Percentiles rank a stretch among this genome's conserved stretches.
phyloP scores from a whole-genome alignment of 331 rosid genomes.

The Pyracantha coccinea region DNA sequence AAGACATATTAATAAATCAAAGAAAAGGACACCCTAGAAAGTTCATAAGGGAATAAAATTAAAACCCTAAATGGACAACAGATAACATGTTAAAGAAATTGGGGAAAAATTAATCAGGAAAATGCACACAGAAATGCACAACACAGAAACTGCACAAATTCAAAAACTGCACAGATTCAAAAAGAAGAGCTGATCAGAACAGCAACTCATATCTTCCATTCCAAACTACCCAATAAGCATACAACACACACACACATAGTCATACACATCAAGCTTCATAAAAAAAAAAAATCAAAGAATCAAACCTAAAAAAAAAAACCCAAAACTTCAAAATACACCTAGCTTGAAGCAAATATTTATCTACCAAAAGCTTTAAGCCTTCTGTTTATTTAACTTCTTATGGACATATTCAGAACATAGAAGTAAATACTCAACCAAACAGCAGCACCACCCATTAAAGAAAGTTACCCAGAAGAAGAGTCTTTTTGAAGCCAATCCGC shows the following conservation, averaged over 20 bases:
- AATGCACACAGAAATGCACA: no score
- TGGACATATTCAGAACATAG: not conserved
- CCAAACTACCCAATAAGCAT: no score
- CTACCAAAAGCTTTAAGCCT: not conserved
- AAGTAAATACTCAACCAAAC: not conserved
- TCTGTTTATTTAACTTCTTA: not conserved
- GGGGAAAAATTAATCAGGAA: no score
- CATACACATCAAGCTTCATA: no score
- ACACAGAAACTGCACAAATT: no score
- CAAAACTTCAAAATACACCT: not conserved
- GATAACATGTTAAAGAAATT: not conserved
- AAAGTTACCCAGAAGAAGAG: conserved; percentile 72
- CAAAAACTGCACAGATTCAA: no score
- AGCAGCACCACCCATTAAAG: no score
- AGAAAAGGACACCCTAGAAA: not conserved
- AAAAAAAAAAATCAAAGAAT: no score
- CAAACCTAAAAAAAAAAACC: no score
- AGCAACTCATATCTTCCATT: no score
- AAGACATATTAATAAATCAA: not conserved
- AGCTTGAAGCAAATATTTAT: not conserved
- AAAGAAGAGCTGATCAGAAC: no score
- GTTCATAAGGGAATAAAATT: not conserved
- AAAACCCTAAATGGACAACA: not conserved
- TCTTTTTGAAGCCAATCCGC: conserved; percentile 75
- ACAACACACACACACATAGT: no score